A percentile compares a stretch with the other conserved stretches of the same genome.
These are phyloP conservation scores for Citrus inodora DNA, from an alignment of 345 rosid genomes.

Conservation along the genomic window DNA sequence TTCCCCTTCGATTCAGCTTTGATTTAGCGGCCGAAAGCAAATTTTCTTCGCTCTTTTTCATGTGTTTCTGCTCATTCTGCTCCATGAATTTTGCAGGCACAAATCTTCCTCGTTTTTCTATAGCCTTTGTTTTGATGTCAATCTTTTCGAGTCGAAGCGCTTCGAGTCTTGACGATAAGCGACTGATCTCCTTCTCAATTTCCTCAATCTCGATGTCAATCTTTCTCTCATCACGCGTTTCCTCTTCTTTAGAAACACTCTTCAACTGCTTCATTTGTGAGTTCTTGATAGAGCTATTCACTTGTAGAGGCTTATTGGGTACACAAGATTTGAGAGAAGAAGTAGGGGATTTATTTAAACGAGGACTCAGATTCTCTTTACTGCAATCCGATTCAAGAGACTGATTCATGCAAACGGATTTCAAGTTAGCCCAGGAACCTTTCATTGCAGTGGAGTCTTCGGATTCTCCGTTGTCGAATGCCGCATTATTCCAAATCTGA, in stretches of 20 bases:
- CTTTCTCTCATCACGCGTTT: constrained; percentile 35
- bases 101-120: constrained; percentile 52
- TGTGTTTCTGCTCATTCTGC: constrained; percentile 59
- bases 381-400: constrained; percentile 60
- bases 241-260: constrained; percentile 23
- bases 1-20: constrained; percentile 57
- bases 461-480: constrained; percentile 74
- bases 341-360: constrained; percentile 27
- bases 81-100: constrained; percentile 85
- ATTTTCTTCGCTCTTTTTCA: constrained; percentile 40
- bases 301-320: constrained; percentile 30
- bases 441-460: constrained; percentile 37
- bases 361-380: constrained; percentile 55
- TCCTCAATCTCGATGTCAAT: constrained; percentile 82
- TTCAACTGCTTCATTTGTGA: constrained; percentile 27
- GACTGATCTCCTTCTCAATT: constrained; percentile 69
- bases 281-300: constrained; percentile 21
- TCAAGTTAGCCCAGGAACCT: constrained; percentile 47
- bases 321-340: constrained; percentile 17
- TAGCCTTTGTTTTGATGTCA: constrained; percentile 38
- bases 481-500: constrained; percentile 92
- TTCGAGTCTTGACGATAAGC: constrained; percentile 64
- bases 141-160: constrained; percentile 71
- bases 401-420: constrained; percentile 27
- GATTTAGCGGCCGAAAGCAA: constrained; percentile 36